Base-by-base conservation (phyloP, 495 filamentous ascomycete species). In the Sphaerosporella brunnea region DNA sequence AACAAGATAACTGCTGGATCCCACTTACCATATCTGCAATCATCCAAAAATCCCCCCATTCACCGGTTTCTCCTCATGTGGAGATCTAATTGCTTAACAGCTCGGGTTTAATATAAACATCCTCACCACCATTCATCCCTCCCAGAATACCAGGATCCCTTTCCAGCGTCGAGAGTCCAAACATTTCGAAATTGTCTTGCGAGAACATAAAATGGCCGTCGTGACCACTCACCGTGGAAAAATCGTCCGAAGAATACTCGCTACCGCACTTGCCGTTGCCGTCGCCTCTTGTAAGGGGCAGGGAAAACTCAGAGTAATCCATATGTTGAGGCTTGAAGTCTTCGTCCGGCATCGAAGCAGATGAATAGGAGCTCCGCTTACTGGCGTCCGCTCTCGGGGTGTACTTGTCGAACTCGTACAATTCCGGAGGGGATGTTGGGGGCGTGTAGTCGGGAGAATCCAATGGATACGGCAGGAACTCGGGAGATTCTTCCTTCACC, bases 41-140 rank as follows among this genome's bases (percentile, higher is more conserved):
- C n/a, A n/a, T n/a, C n/a, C n/a, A n/a, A n/a, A n/a, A n/a, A n/a
- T n/a, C n/a, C n/a, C n/a, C n/a, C n/a, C n/a, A n/a, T n/a, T n/a
- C n/a, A n/a, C n/a, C n/a, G n/a, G n/a, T n/a, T n/a, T n/a, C n/a
- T n/a, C n/a, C n/a, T n/a, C n/a, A n/a, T n/a, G n/a, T n/a, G n/a
- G n/a, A n/a, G n/a, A n/a, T n/a, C n/a, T n/a, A n/a, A n/a, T 58
- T 49, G 28, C 46, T 50, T 18, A 60, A 45, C 32, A 57, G 43
- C 38, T 61, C 58, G n/a, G 58, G 57, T 32, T 61, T 61, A 30
- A 60, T 60, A 28, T 60, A 61, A 19, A 53, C 51, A 41, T 55
- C 56, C 23, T 59, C 52, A 32, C 35, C 44, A 23, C 16, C 36
- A 11, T 53, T 51, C n/a, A n/a, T n/a, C n/a, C n/a, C n/a, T 21